Percentiles rank a stretch among this genome's conserved stretches.
Conservation (phyloP, 805 yeast species). For the Teunomyces tritomae region DNA sequence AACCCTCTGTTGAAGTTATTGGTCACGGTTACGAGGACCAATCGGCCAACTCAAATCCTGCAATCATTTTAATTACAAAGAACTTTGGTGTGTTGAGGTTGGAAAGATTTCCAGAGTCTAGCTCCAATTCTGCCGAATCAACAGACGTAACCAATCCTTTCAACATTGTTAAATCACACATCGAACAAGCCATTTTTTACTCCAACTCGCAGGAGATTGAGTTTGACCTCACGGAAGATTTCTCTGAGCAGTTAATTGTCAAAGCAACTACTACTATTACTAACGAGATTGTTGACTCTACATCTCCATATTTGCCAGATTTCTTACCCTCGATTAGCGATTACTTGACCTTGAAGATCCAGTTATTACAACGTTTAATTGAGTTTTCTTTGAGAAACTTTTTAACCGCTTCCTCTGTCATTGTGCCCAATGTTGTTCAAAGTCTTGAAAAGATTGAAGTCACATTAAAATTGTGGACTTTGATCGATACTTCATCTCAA, state of each 20-base stretch:
- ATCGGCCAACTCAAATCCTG: constrained; percentile 37
- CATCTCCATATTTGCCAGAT: constrained; percentile 56
- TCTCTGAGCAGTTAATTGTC: constrained; percentile 13
- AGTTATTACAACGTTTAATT: constrained; percentile 44
- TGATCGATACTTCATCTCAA: constrained; percentile 8
- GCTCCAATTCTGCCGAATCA: constrained; percentile 13
- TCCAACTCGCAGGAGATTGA: constrained; percentile 46
- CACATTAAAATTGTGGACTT: constrained; percentile 44
- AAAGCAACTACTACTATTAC: constrained; percentile 48
- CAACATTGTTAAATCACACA: constrained; percentile 60
- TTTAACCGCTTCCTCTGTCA: constrained; percentile 28
- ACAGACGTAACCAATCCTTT: constrained; percentile 19
- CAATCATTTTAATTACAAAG: constrained; percentile 47
- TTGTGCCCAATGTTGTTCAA: constrained; percentile 35
- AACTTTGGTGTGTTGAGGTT: constrained; percentile 62
- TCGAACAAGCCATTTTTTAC: constrained; percentile 82
- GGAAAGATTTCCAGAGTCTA: constrained; percentile 39
- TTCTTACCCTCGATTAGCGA: constrained; percentile 48
- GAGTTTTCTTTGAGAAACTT: constrained; percentile 48
- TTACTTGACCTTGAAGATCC: constrained; percentile 50
- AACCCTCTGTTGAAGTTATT: constrained; percentile 48
- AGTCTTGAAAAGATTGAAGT: constrained; percentile 40
- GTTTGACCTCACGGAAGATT: constrained; percentile 45
- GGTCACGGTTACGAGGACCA: constrained; percentile 57
- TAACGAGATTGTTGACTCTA: constrained; percentile 55